A percentile compares a stretch with the other conserved stretches of the same genome.
These are phyloP conservation scores for Afroboletus lepidellus DNA, from an alignment of 1,284 basidiomycete species.

Conservation along the genomic window DNA sequence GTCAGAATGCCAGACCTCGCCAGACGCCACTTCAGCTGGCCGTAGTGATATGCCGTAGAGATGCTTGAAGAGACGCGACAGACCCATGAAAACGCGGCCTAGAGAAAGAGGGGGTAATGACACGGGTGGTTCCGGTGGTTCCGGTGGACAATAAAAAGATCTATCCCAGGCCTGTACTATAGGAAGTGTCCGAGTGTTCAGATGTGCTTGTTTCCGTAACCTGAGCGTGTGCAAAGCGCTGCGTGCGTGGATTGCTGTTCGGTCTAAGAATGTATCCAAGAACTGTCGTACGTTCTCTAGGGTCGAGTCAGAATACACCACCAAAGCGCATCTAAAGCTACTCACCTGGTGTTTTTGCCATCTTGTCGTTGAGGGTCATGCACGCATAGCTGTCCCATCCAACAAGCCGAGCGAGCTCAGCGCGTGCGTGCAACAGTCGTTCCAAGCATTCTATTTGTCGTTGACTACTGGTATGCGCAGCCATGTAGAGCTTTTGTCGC, in stretches of 20 bases:
- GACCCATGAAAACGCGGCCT: conserved; percentile 83
- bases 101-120: conserved; percentile 73
- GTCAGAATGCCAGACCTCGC: conserved; percentile 87
- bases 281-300: conserved; percentile 86
- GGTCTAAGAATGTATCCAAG: conserved; percentile 72
- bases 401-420: conserved; percentile 77
- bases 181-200: conserved; percentile 54
- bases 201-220: conserved; percentile 70
- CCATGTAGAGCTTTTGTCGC: conserved; percentile 76
- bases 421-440: conserved; percentile 69
- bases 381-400: conserved; percentile 82
- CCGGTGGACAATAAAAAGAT: conserved; percentile 84
- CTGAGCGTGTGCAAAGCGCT: conserved; percentile 72
- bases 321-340: conserved; percentile 6
- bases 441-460: conserved; percentile 76
- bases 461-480: conserved; percentile 66
- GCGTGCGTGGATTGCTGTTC: conserved; percentile 74
- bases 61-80: conserved; percentile 81
- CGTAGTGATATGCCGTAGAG: conserved; percentile 88
- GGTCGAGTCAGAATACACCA: conserved; percentile 7
- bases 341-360: conserved; percentile 86
- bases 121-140: conserved; percentile 68
- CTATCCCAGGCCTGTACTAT: conserved; percentile 89
- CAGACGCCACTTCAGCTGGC: conserved; percentile 62
- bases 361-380: conserved; percentile 87